phyloP scores from a whole-genome alignment of 164 flowering plant species.

The Annona cherimola region DNA sequence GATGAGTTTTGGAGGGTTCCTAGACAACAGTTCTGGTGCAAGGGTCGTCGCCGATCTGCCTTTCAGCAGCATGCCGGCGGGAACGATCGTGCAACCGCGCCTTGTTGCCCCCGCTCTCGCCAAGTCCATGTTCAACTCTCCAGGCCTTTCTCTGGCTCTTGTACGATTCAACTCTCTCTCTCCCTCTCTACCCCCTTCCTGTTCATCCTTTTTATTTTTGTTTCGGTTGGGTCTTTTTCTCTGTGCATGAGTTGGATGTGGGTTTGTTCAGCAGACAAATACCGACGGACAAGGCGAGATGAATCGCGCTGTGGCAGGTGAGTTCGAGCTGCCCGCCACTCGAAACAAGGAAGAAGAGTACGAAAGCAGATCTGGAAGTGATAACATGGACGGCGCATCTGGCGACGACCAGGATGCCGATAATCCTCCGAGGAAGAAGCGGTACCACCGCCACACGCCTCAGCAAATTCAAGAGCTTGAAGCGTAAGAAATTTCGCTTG shows the following conservation, averaged over 20 bases:
- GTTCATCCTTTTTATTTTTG: not conserved
- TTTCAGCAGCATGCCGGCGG: too few species aligned
- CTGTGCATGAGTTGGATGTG: slow-evolving; percentile 3
- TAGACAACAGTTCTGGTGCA: slow-evolving; percentile 51
- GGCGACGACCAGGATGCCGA: slow-evolving; percentile 85
- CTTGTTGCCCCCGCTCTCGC: slow-evolving; percentile 42
- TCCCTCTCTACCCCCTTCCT: not conserved
- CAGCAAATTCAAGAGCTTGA: slow-evolving; percentile 99
- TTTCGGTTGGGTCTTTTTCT: not conserved
- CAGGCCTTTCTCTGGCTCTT: slow-evolving; percentile 94
- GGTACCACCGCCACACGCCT: slow-evolving; percentile 99
- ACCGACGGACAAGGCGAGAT: slow-evolving; percentile 65
- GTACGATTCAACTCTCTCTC: slow-evolving; percentile 27
- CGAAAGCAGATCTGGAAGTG: slow-evolving; percentile 97
- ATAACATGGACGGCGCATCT: slow-evolving; percentile 80
- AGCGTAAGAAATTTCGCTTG: slow-evolving; percentile 37
- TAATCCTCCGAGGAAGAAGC: slow-evolving; percentile 75
- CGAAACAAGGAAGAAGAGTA: slow-evolving; percentile 76
- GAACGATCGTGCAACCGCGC: slow-evolving; percentile 54
- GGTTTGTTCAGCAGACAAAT: slow-evolving; percentile 47
- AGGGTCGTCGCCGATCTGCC: slow-evolving; percentile 51
- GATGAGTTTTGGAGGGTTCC: slow-evolving; percentile 94
- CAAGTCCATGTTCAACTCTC: slow-evolving; percentile 79
- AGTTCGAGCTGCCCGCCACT: slow-evolving; percentile 28
- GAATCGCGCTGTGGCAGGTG: slow-evolving; percentile 45